Conservation (phyloP, 768 basidiomycete genomes). For the Psilocybe subaeruginosa region DNA sequence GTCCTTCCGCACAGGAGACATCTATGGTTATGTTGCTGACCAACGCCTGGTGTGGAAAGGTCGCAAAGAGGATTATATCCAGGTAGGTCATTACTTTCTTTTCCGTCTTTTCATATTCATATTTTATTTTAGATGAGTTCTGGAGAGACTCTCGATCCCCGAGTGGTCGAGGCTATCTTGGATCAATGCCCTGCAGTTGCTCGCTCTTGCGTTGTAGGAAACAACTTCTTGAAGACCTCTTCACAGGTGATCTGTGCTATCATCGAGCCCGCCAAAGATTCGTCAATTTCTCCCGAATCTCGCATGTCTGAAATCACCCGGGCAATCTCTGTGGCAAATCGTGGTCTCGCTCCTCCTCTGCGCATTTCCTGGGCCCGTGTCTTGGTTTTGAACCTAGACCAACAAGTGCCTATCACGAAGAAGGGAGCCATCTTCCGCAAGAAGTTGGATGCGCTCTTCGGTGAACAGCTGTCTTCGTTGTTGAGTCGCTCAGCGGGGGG, state of each 20-base stretch:
- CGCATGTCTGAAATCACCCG: constrained; percentile 29
- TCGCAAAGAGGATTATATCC: constrained; percentile 36
- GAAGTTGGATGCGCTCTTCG: constrained; percentile 33
- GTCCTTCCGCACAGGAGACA: constrained; percentile 36
- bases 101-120: not conserved
- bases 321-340: constrained; percentile 30
- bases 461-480: constrained; percentile 22
- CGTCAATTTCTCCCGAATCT: constrained; percentile 5
- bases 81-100: constrained; percentile 19
- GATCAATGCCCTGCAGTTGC: constrained; percentile 25
- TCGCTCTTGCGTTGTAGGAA: constrained; percentile 34
- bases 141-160: constrained; percentile 37
- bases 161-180: constrained; percentile 31
- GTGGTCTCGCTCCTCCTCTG: constrained; percentile 33
- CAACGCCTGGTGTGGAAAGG: constrained; percentile 33
- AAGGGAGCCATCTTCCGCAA: constrained; percentile 37
- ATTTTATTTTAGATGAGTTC: constrained; percentile 29
- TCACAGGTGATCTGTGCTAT: constrained; percentile 34
- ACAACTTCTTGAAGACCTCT: constrained; percentile 33
- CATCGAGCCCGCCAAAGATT: constrained; percentile 25
- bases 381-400: constrained; percentile 25
- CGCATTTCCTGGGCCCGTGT: constrained; percentile 36
- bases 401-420: constrained; percentile 32
- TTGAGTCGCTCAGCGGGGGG: constrained; percentile 20
- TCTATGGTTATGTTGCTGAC: constrained; percentile 25